Evolutionary conservation across 192 early-diverging fungal species (phyloP).

Genomic region (Coemansia umbellata): DNA sequence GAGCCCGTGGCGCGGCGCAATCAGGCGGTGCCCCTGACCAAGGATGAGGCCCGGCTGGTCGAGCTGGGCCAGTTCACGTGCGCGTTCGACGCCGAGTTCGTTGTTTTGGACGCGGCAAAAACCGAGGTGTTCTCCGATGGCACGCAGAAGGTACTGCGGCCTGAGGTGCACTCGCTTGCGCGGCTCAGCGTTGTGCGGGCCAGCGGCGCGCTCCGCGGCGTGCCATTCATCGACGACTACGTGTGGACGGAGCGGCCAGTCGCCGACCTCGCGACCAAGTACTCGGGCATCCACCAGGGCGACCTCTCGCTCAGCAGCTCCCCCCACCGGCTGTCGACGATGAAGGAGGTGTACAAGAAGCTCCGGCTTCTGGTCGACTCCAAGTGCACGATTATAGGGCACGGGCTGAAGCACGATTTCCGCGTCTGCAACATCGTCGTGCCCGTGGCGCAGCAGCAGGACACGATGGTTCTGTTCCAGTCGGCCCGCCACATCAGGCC

Average conservation of each 20-base stretch:
- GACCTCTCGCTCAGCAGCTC: slow-evolving; percentile 76
- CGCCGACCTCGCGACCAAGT: slow-evolving; percentile 90
- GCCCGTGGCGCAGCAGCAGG: slow-evolving; percentile 80
- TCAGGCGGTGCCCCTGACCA: slow-evolving; percentile 27
- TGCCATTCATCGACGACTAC: slow-evolving; percentile 97
- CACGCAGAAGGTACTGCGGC: slow-evolving; percentile 75
- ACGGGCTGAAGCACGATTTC: slow-evolving; percentile 94
- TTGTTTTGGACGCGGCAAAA: slow-evolving; percentile 79
- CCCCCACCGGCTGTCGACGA: slow-evolving; percentile 74
- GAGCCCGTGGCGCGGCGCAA: slow-evolving; percentile 16
- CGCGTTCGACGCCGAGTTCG: slow-evolving; percentile 95
- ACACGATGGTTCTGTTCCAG: slow-evolving; percentile 92
- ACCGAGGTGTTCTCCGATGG: slow-evolving; percentile 92
- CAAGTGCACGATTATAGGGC: slow-evolving; percentile 90
- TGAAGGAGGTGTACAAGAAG: slow-evolving; percentile 93
- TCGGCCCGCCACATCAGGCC: slow-evolving; percentile 23
- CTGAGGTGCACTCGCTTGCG: slow-evolving; percentile 77
- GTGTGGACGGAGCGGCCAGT: slow-evolving; percentile 80
- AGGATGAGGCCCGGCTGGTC: slow-evolving; percentile 27
- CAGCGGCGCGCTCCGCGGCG: slow-evolving; percentile 61
- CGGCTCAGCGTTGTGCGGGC: slow-evolving; percentile 89
- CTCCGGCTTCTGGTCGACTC: slow-evolving; percentile 86
- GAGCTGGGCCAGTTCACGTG: slow-evolving; percentile 29
- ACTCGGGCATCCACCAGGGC: slow-evolving; percentile 86
- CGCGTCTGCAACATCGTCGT: slow-evolving; percentile 90